A percentile compares a stretch with the other conserved stretches of the same genome.
phyloP scores from a whole-genome alignment of 2,329 filamentous ascomycete species.

The Geosmithia flava region DNA sequence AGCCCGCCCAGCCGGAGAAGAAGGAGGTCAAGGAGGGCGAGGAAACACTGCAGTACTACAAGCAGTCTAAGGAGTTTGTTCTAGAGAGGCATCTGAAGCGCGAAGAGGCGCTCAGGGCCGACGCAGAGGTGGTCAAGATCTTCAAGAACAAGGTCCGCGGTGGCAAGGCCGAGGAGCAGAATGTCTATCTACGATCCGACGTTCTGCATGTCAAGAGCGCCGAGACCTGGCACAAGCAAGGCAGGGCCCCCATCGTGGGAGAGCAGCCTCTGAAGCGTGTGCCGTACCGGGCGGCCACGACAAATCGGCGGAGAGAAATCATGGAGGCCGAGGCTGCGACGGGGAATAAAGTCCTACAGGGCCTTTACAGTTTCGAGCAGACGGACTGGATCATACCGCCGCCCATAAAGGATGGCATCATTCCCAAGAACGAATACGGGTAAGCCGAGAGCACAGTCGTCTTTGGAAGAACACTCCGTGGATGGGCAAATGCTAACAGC shows the following conservation, averaged over 20 bases:
- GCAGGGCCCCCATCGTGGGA: slow-evolving; percentile 59
- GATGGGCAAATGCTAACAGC: slow-evolving; percentile 10
- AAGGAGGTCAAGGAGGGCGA: slow-evolving; percentile 63
- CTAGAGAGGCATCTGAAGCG: slow-evolving; percentile 78
- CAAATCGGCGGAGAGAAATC: slow-evolving; percentile 76
- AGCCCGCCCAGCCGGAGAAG: slow-evolving; percentile 58
- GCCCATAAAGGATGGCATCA: slow-evolving; percentile 71
- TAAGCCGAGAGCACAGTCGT: not conserved
- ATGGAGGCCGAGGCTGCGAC: slow-evolving; percentile 71
- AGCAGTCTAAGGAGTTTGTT: slow-evolving; percentile 73
- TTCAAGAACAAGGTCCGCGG: slow-evolving; percentile 69
- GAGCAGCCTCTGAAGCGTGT: slow-evolving; percentile 73
- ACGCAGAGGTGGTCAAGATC: slow-evolving; percentile 55
- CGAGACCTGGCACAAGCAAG: slow-evolving; percentile 97
- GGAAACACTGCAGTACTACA: slow-evolving; percentile 80
- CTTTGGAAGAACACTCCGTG: too few species aligned
- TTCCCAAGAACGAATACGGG: slow-evolving; percentile 78
- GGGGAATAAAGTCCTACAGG: slow-evolving; percentile 76
- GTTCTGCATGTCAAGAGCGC: slow-evolving; percentile 78
- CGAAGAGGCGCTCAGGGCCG: slow-evolving; percentile 72
- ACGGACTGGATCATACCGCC: slow-evolving; percentile 93
- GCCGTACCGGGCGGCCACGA: slow-evolving; percentile 81
- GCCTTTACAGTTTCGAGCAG: slow-evolving; percentile 70
- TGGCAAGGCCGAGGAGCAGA: slow-evolving; percentile 59
- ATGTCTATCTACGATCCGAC: slow-evolving; percentile 69